Percentiles rank a stretch among this genome's conserved stretches.
Evolutionary conservation across 495 filamentous ascomycete genomes (phyloP).

Genomic region (Hypomontagnella monticulosa): DNA sequence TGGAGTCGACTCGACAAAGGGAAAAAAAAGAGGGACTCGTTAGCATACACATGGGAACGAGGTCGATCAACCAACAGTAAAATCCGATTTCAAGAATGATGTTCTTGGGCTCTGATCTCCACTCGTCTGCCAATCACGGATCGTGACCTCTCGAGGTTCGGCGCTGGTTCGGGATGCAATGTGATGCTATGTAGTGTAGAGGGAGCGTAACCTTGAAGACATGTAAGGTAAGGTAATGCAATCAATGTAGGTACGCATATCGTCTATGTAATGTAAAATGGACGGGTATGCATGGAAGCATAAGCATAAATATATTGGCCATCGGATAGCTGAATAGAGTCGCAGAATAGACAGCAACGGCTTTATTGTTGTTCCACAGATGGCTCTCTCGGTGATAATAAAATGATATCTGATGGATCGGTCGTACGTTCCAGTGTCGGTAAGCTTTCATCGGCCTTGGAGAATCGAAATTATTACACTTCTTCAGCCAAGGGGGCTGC

Average conservation of each 20-base stretch:
- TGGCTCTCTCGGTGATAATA: neutral
- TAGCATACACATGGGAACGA: neutral
- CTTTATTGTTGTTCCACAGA: neutral
- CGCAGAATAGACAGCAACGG: conserved; percentile 6
- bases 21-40: conserved; percentile 5
- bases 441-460: neutral
- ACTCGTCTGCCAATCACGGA: conserved; percentile 32
- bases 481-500: conserved; percentile 7
- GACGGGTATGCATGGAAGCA: neutral
- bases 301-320: too few relatives aligned
- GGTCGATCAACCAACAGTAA: conserved; percentile 5
- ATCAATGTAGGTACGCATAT: conserved; percentile 9
- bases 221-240: conserved; percentile 21
- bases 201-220: neutral
- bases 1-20: conserved; percentile 14
- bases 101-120: conserved; percentile 31
- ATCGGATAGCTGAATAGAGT: neutral
- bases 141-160: conserved; percentile 34
- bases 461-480: conserved; percentile 13
- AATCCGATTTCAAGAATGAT: conserved; percentile 5
- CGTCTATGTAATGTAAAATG: neutral
- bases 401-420: conserved; percentile 14
- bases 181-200: conserved; percentile 27
- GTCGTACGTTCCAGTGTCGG: neutral
- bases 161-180: conserved; percentile 42